Evolutionary conservation across 257 asterid genomes (phyloP).

Genomic region (Rehmannia glutinosa): DNA sequence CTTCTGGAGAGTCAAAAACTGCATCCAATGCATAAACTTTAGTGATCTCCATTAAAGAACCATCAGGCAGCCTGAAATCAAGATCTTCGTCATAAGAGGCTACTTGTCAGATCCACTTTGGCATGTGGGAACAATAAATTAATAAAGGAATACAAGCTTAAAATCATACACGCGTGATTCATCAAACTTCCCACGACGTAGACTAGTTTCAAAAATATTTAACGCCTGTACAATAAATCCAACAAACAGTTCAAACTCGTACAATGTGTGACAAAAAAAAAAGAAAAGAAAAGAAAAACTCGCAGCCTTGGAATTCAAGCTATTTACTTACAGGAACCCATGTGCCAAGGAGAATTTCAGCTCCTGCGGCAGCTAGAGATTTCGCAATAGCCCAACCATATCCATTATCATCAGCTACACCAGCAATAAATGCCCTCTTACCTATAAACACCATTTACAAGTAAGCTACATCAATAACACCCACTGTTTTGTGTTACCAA

Average conservation of each 20-base stretch:
- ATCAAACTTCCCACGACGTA: slow-evolving; percentile 87
- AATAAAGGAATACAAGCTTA: slow-evolving; percentile 8
- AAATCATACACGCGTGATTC: slow-evolving; percentile 68
- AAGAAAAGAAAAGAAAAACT: too few relatives aligned
- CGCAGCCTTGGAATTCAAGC: background rate
- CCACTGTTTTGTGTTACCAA: background rate
- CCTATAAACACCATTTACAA: slow-evolving; percentile 36
- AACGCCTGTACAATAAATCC: slow-evolving; percentile 46
- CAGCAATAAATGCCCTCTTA: slow-evolving; percentile 87
- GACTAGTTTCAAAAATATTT: slow-evolving; percentile 82
- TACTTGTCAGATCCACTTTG: slow-evolving; percentile 10
- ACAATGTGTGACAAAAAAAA: slow-evolving; percentile 1
- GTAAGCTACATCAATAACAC: background rate
- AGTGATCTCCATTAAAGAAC: slow-evolving; percentile 84
- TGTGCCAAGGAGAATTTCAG: slow-evolving; percentile 80
- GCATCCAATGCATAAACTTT: slow-evolving; percentile 87
- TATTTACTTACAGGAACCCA: slow-evolving; percentile 83
- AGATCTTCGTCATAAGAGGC: slow-evolving; percentile 9
- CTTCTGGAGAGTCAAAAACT: slow-evolving; percentile 67
- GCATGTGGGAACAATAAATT: background rate
- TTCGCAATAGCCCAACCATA: slow-evolving; percentile 97
- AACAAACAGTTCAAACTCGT: slow-evolving; percentile 18
- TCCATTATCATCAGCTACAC: slow-evolving; percentile 88
- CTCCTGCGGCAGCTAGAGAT: slow-evolving; percentile 93
- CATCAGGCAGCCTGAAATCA: slow-evolving; percentile 72